Base-by-base conservation (phyloP, 305 asterid species). In the Fraxinus angustifolia region DNA sequence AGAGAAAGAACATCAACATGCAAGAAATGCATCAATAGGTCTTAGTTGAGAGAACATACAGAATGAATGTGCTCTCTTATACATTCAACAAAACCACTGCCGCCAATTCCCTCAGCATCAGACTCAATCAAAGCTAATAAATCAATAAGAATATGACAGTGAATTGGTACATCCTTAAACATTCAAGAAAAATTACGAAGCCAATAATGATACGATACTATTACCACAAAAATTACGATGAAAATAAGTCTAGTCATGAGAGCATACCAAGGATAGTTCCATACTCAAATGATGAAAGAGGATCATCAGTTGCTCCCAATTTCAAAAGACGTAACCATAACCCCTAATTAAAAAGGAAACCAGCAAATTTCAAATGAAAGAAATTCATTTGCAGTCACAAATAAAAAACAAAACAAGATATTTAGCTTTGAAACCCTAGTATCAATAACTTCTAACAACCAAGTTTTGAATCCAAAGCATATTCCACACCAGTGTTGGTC, bases 41-140 rank as follows among this genome's bases (percentile, higher is more conserved):
- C 68, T 34, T 77, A 74, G 83, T 80, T 67, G 77, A 79, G 83
- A 77, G 75, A 80, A 87, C 92, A 83, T 87, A 95, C 99, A 77
- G 97, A 91, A 89, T 92, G 91, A 87, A 96, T 96, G 88, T 94
- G 97, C 88, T 94, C 97, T 76, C 94, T 87, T 85, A 96, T 92
- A 86, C 99, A 96, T 89, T 96, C 99, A 83, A 96, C 92, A 84
- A 96, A 96, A 79, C 99, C 99, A 88, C 99, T 96, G 79, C 99
- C 99, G 14, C 98, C 99, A 89, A 94, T 96, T 78, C 99, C 99
- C 88, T 94, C 99, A 83, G 98, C 98, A 89, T 96, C 99, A 53
- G 96, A 92, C 91, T 96, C 99, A 8, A 96, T 93, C 80, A 96
- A 85, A 86, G 98, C 99, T 95, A 96, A 82, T 70, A 86, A 76